Base-by-base conservation (phyloP, 1,284 basidiomycete genomes). In the Coniferiporia sulphurascens region DNA sequence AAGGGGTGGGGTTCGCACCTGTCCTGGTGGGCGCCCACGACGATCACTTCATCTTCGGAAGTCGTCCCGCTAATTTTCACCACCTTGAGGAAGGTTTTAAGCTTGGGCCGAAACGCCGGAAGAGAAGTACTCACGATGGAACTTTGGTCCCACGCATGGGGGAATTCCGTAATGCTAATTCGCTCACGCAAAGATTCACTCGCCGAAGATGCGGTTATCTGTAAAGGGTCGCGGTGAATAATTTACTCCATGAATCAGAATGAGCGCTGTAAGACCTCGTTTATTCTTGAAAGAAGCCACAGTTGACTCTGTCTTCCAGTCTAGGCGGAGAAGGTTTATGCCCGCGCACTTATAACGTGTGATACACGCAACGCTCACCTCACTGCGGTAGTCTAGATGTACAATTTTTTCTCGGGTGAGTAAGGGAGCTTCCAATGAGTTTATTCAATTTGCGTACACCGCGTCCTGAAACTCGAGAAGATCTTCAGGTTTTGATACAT, bases 141-240 rank as follows among this genome's bases (percentile, higher is more conserved):
- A 74, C 92, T 91, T 79, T 99, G 96, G 9, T 87, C 88, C 96
- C 96, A 99, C 0, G 85, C 74, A 71, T 99, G 96, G 60, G 78
- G 65, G 71, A 98, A 98, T 71, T 95, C 93, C 35, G 78, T 73
- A 60, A 95, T 76, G 5, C 79, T 81, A 67, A 96, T 89, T 35
- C 74, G 66, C 53, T 78, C 67, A 56, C 73, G 78, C 46, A 92
- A 72, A 22, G 76, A 75, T 49, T 80, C 73, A 8, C 85, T 79
- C 27, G 86, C 86, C 62, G 75, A 82, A 64, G 84, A 68, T 38
- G 73, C 66, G 4, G 90, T 91, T 66, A 89, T 84, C 91, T 93
- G 67, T 43, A 44, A 27, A 55, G 22, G 2, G 22, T 21, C 22
- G 10, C 15, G 43, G 55, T 62, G 50, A 32, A 57, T 35, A 58